Evolutionary conservation across 2,329 filamentous ascomycete species (phyloP).

Genomic region (Fusarium bactridioides): DNA sequence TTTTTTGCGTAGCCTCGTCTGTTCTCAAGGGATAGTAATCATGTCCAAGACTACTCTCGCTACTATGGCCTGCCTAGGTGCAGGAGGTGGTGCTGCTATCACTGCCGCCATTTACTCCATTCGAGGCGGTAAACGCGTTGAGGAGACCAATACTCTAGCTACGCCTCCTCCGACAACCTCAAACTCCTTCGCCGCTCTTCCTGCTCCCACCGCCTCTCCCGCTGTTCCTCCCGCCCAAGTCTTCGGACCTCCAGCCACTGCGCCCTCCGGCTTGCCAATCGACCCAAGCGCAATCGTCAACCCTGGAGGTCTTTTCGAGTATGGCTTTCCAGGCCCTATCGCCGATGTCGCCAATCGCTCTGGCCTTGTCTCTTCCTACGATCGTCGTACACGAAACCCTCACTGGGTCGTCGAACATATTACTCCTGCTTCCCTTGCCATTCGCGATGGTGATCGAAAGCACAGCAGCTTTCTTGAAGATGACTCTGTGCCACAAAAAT

Average conservation of each 20-base stretch:
- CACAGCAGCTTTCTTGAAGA: constrained; percentile 88
- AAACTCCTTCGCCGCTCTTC: constrained; percentile 42
- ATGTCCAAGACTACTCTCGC: constrained; percentile 85
- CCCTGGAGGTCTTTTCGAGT: constrained; percentile 79
- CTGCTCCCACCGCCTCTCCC: constrained; percentile 41
- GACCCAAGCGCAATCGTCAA: constrained; percentile 65
- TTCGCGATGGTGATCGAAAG: constrained; percentile 81
- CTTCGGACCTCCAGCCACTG: constrained; percentile 48
- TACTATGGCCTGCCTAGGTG: constrained; percentile 77
- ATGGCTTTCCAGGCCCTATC: constrained; percentile 91
- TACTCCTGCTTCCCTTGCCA: constrained; percentile 81
- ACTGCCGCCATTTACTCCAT: constrained; percentile 74
- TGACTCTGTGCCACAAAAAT: constrained; percentile 77
- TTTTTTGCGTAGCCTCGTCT: neutral
- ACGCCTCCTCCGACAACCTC: constrained; percentile 44
- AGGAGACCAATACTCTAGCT: constrained; percentile 45
- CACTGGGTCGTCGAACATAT: constrained; percentile 98
- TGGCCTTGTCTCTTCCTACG: constrained; percentile 86
- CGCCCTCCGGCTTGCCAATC: constrained; percentile 40
- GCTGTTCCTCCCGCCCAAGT: constrained; percentile 67
- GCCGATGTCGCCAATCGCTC: constrained; percentile 80
- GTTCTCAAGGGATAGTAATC: constrained; percentile 3
- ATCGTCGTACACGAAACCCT: constrained; percentile 89
- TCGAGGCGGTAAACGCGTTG: constrained; percentile 58
- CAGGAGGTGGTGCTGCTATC: constrained; percentile 77